Conservation (phyloP, 2,329 filamentous ascomycete genomes). For the Diaporthe longicolla region DNA sequence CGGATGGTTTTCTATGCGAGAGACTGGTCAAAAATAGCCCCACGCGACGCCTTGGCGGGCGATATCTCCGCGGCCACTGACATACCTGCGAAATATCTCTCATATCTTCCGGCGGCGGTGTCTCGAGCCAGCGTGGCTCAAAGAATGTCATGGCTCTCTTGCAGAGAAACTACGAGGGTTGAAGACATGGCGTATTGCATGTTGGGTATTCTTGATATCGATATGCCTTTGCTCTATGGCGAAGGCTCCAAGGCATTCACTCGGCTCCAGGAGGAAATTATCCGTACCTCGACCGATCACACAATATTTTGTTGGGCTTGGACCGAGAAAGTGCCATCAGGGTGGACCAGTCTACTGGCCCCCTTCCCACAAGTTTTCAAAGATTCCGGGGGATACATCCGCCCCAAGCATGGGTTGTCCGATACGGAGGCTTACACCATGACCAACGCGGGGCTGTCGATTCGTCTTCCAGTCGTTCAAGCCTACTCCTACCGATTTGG, state of each 20-base stretch:
- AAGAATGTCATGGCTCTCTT: conserved; percentile 49
- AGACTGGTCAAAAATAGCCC: conserved; percentile 32
- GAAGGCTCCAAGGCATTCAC: conserved; percentile 47
- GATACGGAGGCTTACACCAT: background rate
- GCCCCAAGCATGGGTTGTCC: background rate
- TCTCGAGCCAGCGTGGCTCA: conserved; percentile 40
- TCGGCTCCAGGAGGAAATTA: conserved; percentile 48
- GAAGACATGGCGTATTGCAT: conserved; percentile 47
- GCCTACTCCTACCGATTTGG: background rate
- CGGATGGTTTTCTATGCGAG: conserved; percentile 36
- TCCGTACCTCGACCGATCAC: conserved; percentile 40
- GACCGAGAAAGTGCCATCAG: background rate
- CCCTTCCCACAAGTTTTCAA: background rate
- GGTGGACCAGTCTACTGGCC: background rate
- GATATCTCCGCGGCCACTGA: conserved; percentile 32
- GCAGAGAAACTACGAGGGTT: conserved; percentile 43
- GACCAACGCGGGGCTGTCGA: background rate
- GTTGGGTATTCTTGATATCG: conserved; percentile 47
- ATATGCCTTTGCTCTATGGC: conserved; percentile 50
- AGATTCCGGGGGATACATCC: background rate
- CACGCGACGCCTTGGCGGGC: background rate
- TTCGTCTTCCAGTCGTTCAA: background rate
- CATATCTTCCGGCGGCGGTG: background rate
- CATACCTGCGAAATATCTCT: conserved; percentile 1
- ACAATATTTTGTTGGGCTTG: conserved; percentile 41